These are phyloP conservation scores for Luffa acutangula DNA, from an alignment of 306 rosid genomes.

Conservation along the genomic window DNA sequence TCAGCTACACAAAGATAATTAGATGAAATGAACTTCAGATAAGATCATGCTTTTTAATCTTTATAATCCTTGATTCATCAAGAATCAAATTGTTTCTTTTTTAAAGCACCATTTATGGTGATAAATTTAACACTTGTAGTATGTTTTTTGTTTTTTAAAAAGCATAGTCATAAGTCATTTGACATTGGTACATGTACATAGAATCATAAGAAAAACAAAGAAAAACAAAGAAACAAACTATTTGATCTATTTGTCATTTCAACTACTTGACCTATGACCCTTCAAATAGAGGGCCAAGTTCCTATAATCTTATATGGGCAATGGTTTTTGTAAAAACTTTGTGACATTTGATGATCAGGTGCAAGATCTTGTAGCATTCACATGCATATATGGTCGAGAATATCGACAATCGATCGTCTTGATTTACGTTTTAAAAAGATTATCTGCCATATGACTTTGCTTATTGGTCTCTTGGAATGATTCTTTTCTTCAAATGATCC, in stretches of 20 bases:
- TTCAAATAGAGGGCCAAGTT: background rate
- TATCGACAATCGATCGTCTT: background rate
- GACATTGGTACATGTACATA: background rate
- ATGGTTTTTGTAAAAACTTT: background rate
- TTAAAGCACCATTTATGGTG: background rate
- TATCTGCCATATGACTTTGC: constrained; percentile 6
- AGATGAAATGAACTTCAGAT: background rate
- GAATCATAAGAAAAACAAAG: background rate
- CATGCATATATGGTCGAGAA: background rate
- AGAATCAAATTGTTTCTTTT: background rate
- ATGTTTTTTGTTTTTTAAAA: background rate
- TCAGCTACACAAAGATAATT: background rate
- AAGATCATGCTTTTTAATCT: background rate
- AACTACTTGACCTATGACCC: background rate
- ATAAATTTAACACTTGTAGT: background rate
- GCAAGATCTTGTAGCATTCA: background rate
- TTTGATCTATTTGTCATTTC: background rate
- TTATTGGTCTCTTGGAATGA: constrained; percentile 1
- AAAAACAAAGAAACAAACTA: background rate
- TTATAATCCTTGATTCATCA: background rate
- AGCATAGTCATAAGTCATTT: background rate
- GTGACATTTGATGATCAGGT: background rate
- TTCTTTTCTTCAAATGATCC: constrained; percentile 3
- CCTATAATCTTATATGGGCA: background rate
- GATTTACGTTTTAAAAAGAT: background rate